Conservation (phyloP, 805 yeast species). For the Wickerhamomyces ciferrii region DNA sequence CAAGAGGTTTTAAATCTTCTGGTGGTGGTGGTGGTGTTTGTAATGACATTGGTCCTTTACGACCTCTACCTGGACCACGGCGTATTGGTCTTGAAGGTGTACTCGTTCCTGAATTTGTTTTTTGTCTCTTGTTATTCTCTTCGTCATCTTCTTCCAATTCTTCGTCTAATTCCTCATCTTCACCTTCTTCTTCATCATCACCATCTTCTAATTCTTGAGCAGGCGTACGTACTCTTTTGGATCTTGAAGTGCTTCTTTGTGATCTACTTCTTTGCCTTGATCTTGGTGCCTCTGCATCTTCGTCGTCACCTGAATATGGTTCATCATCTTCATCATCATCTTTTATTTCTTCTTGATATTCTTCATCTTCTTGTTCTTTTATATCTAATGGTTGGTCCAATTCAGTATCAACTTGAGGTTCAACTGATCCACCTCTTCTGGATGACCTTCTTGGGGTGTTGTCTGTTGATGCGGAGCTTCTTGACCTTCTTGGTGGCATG, state of each 20-base stretch:
- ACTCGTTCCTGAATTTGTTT: constrained; percentile 6
- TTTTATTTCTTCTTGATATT: neutral
- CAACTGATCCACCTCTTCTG: neutral
- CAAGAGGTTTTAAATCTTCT: constrained; percentile 62
- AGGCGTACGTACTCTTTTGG: constrained; percentile 6
- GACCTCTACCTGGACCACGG: constrained; percentile 28
- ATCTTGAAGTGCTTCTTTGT: constrained; percentile 8
- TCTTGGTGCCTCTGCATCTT: constrained; percentile 19
- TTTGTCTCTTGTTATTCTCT: constrained; percentile 7
- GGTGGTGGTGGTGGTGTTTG: constrained; percentile 21
- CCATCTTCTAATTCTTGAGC: constrained; percentile 9
- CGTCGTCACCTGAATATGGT: constrained; percentile 19
- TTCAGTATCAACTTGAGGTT: neutral
- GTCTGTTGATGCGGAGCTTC: neutral
- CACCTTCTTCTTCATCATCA: constrained; percentile 12
- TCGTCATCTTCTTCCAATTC: constrained; percentile 10
- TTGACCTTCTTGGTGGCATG: constrained; percentile 1
- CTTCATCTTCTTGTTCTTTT: constrained; percentile 1
- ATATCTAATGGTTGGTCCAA: neutral
- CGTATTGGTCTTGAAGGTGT: constrained; percentile 20
- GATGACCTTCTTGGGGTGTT: neutral
- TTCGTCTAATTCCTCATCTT: constrained; percentile 20
- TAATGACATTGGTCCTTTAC: constrained; percentile 15
- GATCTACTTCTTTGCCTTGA: constrained; percentile 21
- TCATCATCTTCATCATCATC: constrained; percentile 17